Percentiles rank a stretch among this genome's conserved stretches.
Evolutionary conservation across 768 basidiomycete species (phyloP).

Genomic region (Boletus subcaerulescens): DNA sequence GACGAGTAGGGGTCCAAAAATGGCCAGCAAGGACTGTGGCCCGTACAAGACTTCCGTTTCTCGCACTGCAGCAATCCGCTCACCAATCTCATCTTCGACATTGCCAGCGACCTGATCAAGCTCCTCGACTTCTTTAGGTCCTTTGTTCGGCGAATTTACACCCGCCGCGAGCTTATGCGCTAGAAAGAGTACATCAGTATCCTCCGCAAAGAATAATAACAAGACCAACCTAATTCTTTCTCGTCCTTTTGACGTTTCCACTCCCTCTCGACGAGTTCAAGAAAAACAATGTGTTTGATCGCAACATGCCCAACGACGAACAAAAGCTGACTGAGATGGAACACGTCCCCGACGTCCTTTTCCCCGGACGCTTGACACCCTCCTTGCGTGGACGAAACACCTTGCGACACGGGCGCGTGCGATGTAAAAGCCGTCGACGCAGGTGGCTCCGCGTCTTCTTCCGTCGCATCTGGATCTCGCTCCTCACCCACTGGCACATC

Average conservation of each 20-base stretch:
- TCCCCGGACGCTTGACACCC: conserved; percentile 17
- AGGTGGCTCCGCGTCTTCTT: conserved; percentile 38
- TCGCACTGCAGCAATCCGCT: conserved; percentile 77
- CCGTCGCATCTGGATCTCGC: conserved; percentile 51
- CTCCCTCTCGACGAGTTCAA: conserved; percentile 93
- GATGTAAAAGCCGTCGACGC: conserved; percentile 21
- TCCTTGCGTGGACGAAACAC: conserved; percentile 8
- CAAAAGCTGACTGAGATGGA: conserved; percentile 88
- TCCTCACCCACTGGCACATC: conserved; percentile 18
- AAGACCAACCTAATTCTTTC: conserved; percentile 63
- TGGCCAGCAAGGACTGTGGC: conserved; percentile 69
- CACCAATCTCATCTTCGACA: conserved; percentile 97
- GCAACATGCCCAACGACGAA: conserved; percentile 96
- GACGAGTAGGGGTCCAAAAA: conserved; percentile 89
- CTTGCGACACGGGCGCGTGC: conserved; percentile 19
- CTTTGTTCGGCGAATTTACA: conserved; percentile 34
- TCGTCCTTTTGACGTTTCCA: conserved; percentile 97
- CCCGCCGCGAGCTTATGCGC: conserved; percentile 59
- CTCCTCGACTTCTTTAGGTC: conserved; percentile 71
- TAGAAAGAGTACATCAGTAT: conserved; percentile 17
- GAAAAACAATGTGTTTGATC: conserved; percentile 95
- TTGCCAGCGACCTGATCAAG: conserved; percentile 97
- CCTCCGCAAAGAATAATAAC: not conserved
- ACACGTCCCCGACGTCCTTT: conserved; percentile 73
- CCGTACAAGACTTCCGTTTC: conserved; percentile 90